Base-by-base conservation (phyloP, 75 land plant genomes). In the Isoetes taiwanensis region DNA sequence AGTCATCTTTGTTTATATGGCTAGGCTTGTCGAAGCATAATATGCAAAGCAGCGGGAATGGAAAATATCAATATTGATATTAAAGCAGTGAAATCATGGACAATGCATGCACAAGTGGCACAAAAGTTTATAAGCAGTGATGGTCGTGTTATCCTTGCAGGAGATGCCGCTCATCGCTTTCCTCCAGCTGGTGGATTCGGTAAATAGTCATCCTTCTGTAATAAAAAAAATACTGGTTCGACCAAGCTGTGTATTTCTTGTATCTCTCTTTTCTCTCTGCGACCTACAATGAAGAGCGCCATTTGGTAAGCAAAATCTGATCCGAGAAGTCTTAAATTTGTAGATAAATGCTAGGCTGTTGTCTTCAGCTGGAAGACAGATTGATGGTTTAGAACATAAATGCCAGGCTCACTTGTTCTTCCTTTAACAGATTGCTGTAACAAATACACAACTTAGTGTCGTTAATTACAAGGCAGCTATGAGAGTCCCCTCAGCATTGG, bases 131-230 rank as follows among this genome's bases (percentile, higher is more conserved):
- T 75, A 2, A 67, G 71, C 26, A 34, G 59, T 34, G 52, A 75
- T 66, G 69, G 68, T 17, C 74, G 79, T 28, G 76, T 83, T 6
- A 66, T 91, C 37, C 84, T 91, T 71, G 95, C 72, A 55, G 97
- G 97, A 30, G 97, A 87, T 77, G 84, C 97, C 57, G 95, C 95
- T 56, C 97, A 91, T 30, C 76, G 95, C 4, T 91, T 91, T 52
- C 97, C 95, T 54, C 97, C 97, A n/a, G 95, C 95, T 59, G 97
- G 97, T 62, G 95, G 97, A 30, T 91, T 91, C 66, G 97, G 97
- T 91, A 60, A 67, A 66, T 43, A 16, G 16, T 16, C 8, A n/a
- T 11, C 10, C 12, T 14, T 6, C 3, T 35, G n/a, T 9, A 4
- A 37, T 14, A n/a, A n/a, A n/a, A n/a, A n/a, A n/a, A n/a, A n/a